phyloP scores from a whole-genome alignment of 75 land plant genomes.

The Larix kaempferi region DNA sequence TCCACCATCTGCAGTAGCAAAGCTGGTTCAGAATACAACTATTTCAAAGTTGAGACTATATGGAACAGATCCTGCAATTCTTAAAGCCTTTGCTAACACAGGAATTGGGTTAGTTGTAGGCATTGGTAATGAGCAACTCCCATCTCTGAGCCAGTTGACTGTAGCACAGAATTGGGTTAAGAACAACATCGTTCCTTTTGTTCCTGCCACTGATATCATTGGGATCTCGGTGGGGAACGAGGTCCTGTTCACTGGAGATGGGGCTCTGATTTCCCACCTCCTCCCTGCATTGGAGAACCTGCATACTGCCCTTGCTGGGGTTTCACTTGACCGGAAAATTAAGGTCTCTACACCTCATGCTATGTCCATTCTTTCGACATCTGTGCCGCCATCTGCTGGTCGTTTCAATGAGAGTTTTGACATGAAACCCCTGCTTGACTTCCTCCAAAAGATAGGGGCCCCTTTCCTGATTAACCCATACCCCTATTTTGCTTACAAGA shows the following conservation, averaged over 20 bases:
- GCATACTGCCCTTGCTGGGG: slow-evolving; percentile 43
- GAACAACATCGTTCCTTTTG: slow-evolving; percentile 44
- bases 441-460: slow-evolving; percentile 49
- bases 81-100: slow-evolving; percentile 48
- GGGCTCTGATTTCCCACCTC: slow-evolving; percentile 30
- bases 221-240: slow-evolving; percentile 84
- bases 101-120: slow-evolving; percentile 54
- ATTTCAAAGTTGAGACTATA: slow-evolving; percentile 60
- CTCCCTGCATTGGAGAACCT: slow-evolving; percentile 74
- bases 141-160: slow-evolving; percentile 23
- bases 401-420: slow-evolving; percentile 30
- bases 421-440: slow-evolving; percentile 51
- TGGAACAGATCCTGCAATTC: slow-evolving; percentile 65
- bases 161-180: slow-evolving; percentile 55
- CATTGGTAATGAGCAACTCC: slow-evolving; percentile 62
- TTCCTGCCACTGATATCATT: slow-evolving; percentile 52
- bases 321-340: slow-evolving; percentile 32
- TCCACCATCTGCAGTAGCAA: slow-evolving; percentile 45
- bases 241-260: slow-evolving; percentile 41
- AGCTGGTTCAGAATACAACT: slow-evolving; percentile 40
- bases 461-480: slow-evolving; percentile 77
- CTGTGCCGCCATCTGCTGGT: slow-evolving; percentile 75
- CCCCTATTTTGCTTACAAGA: slow-evolving; percentile 78
- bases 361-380: slow-evolving; percentile 39
- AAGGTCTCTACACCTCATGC: slow-evolving; percentile 73